Evolutionary conservation across 2,329 filamentous ascomycete species (phyloP).

Genomic region (Microdochium bolleyi): DNA sequence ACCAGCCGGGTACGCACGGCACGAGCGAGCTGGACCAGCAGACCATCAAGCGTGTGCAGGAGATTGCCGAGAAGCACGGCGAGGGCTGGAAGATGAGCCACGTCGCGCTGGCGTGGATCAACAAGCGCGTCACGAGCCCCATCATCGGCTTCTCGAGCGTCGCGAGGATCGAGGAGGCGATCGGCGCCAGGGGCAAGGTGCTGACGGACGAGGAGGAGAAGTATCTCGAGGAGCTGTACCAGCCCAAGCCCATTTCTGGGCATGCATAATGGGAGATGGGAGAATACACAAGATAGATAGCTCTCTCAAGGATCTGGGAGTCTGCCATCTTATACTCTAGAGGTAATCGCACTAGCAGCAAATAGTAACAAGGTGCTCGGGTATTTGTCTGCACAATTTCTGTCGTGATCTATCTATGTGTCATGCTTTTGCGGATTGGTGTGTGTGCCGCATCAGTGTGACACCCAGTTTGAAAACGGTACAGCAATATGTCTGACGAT

Average conservation of each 20-base stretch:
- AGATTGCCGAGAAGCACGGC: constrained; percentile 48
- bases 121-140: constrained; percentile 43
- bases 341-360: too few relatives aligned
- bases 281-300: too few relatives aligned
- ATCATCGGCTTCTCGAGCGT: constrained; percentile 55
- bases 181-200: constrained; percentile 34
- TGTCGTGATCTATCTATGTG: too few relatives aligned
- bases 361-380: too few relatives aligned
- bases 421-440: too few relatives aligned
- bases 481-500: too few relatives aligned
- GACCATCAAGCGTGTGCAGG: constrained; percentile 44
- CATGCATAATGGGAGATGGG: constrained; percentile 11
- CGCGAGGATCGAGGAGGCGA: constrained; percentile 53
- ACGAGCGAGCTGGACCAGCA: constrained; percentile 25
- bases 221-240: constrained; percentile 55
- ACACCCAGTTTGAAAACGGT: too few relatives aligned
- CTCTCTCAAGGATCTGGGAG: too few relatives aligned
- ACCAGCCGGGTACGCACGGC: constrained; percentile 12
- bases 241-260: constrained; percentile 38
- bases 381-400: too few relatives aligned
- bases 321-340: too few relatives aligned
- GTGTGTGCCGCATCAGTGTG: too few relatives aligned
- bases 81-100: constrained; percentile 49
- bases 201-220: constrained; percentile 51
- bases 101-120: constrained; percentile 56